Conservation (phyloP, 148 eudicot genomes). For the Cornus controversa region DNA sequence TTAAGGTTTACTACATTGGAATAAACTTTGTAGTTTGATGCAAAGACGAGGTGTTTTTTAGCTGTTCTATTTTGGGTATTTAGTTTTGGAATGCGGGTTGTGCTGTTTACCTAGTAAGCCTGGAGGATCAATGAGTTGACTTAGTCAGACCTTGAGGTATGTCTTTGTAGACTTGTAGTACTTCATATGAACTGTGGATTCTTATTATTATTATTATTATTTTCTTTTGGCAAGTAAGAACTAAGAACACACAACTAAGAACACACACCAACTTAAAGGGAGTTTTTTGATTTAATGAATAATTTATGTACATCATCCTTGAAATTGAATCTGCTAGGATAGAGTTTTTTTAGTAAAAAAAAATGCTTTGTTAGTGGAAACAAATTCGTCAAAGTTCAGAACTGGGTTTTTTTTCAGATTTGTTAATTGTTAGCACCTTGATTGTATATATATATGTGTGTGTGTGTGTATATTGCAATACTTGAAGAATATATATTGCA, state of each 20-base stretch:
- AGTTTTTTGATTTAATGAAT: not conserved
- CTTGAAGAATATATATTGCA: not conserved
- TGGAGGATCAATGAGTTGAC: slow-evolving; percentile 3
- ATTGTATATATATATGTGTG: not conserved
- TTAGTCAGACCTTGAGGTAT: slow-evolving; percentile 8
- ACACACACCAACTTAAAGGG: too few species aligned
- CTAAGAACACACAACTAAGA: too few species aligned
- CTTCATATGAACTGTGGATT: not conserved
- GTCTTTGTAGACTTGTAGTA: not conserved
- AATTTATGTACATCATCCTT: too few species aligned
- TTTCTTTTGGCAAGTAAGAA: too few species aligned
- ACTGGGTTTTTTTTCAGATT: not conserved
- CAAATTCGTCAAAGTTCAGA: not conserved
- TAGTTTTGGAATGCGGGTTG: slow-evolving; percentile 8
- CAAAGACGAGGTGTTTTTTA: not conserved
- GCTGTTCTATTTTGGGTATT: not conserved
- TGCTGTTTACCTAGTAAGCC: not conserved
- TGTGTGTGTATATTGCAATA: not conserved
- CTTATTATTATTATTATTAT: too few species aligned
- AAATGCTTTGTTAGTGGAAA: not conserved
- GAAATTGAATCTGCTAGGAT: too few species aligned
- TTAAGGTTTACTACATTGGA: too few species aligned
- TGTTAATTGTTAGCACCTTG: too few species aligned
- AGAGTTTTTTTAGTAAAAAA: too few species aligned
- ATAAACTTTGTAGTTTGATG: not conserved